Evolutionary conservation across 176 grass and related monocot species (phyloP).

Genomic region (Otatea glauca): DNA sequence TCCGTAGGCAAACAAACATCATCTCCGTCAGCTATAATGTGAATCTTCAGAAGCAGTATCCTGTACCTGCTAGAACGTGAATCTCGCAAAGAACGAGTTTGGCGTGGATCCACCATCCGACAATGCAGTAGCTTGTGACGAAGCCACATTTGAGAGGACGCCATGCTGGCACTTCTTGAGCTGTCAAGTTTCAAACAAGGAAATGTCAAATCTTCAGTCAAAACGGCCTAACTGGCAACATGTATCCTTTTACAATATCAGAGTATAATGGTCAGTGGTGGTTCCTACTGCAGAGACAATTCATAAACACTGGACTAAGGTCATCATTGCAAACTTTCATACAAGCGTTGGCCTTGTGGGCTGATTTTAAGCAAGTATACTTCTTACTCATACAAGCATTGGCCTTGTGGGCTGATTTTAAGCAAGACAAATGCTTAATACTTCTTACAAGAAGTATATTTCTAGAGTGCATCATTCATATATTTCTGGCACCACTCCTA

Average conservation of each 20-base stretch:
- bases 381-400: neutral
- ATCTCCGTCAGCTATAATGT: constrained; percentile 41
- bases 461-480: neutral
- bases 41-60: constrained; percentile 42
- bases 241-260: constrained; percentile 13
- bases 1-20: constrained; percentile 11
- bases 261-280: neutral
- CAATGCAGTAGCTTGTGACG: constrained; percentile 49
- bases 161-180: constrained; percentile 86
- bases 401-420: neutral
- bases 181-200: constrained; percentile 55
- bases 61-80: constrained; percentile 55
- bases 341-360: neutral
- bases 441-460: neutral
- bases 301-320: constrained; percentile 9
- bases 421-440: constrained; percentile 16
- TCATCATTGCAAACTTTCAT: neutral
- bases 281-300: neutral
- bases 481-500: neutral
- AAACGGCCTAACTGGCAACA: neutral
- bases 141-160: constrained; percentile 61
- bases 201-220: constrained; percentile 11
- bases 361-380: neutral
- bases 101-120: constrained; percentile 61
- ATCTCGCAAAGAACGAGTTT: constrained; percentile 73